Percentiles rank a stretch among this genome's conserved stretches.
Evolutionary conservation across 306 rosid genomes (phyloP).

Genomic region (Dryas alaskensis): DNA sequence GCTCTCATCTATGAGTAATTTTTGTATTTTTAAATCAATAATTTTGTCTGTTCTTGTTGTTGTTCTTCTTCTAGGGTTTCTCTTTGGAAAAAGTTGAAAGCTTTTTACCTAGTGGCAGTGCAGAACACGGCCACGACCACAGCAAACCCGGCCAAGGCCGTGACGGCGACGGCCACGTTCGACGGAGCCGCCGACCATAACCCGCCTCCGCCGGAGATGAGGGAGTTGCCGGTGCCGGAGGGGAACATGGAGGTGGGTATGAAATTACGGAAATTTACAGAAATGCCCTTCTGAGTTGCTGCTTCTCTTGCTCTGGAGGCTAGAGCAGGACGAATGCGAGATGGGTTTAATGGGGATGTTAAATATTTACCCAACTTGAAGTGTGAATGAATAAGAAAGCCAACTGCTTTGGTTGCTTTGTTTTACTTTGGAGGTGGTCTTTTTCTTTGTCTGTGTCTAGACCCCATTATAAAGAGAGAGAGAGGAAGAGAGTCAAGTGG

Average conservation of each 20-base stretch:
- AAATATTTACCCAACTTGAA: constrained; percentile 7
- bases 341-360: background rate
- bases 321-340: background rate
- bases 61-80: constrained; percentile 18
- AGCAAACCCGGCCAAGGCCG: constrained; percentile 68
- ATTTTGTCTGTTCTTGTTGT: background rate
- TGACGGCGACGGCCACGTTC: constrained; percentile 49
- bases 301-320: too few species aligned
- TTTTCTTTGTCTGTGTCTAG: constrained; percentile 32
- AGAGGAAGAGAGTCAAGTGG: background rate
- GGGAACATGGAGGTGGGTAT: constrained; percentile 51
- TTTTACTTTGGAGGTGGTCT: constrained; percentile 21
- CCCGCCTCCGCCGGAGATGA: constrained; percentile 45
- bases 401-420: constrained; percentile 24
- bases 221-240: constrained; percentile 36
- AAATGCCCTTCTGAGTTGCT: constrained; percentile 35
- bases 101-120: constrained; percentile 67
- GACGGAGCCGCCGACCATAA: constrained; percentile 39
- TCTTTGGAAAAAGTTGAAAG: constrained; percentile 9
- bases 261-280: constrained; percentile 22
- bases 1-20: constrained; percentile 78
- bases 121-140: constrained; percentile 56
- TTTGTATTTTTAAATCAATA: background rate
- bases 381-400: constrained; percentile 12
- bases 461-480: constrained; percentile 14